These are phyloP conservation scores for Suhomyces pyralidae DNA, from an alignment of 805 yeast species.

Conservation along the genomic window DNA sequence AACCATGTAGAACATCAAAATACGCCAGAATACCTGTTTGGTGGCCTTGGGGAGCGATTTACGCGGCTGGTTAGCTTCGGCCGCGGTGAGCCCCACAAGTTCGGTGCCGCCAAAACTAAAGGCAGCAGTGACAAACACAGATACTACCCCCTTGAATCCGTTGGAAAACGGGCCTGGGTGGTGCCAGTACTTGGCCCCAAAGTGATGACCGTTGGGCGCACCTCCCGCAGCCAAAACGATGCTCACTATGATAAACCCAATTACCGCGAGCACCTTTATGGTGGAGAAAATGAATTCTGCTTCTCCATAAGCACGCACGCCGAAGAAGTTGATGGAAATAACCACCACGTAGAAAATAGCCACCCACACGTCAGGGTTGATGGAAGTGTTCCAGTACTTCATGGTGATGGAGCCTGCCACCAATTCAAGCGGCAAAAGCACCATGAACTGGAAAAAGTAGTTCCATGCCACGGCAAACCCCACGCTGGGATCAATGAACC, in stretches of 20 bases:
- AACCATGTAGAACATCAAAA: conserved; percentile 36
- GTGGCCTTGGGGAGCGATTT: conserved; percentile 38
- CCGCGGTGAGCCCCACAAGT: conserved; percentile 41
- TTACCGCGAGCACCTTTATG: conserved; percentile 46
- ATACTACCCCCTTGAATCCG: conserved; percentile 42
- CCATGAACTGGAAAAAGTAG: conserved; percentile 55
- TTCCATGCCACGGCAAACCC: conserved; percentile 56
- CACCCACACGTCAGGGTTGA: conserved; percentile 63
- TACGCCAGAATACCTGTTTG: conserved; percentile 44
- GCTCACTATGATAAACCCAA: conserved; percentile 47
- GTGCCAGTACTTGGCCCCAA: conserved; percentile 51
- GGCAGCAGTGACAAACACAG: conserved; percentile 41
- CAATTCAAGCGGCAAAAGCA: conserved; percentile 56
- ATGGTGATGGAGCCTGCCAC: conserved; percentile 60
- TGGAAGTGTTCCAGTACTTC: conserved; percentile 49
- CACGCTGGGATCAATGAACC: conserved; percentile 54
- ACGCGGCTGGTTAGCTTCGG: conserved; percentile 39
- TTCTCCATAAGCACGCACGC: conserved; percentile 56
- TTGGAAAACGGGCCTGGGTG: conserved; percentile 54
- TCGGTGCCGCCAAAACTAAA: conserved; percentile 42
- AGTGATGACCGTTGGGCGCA: conserved; percentile 47
- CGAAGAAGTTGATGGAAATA: conserved; percentile 47
- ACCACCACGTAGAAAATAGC: conserved; percentile 51
- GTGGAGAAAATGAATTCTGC: conserved; percentile 50
- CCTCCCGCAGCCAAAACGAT: conserved; percentile 52